phyloP scores from a whole-genome alignment of 2,329 filamentous ascomycete species.

The Rhexocercosporidium sp. region DNA sequence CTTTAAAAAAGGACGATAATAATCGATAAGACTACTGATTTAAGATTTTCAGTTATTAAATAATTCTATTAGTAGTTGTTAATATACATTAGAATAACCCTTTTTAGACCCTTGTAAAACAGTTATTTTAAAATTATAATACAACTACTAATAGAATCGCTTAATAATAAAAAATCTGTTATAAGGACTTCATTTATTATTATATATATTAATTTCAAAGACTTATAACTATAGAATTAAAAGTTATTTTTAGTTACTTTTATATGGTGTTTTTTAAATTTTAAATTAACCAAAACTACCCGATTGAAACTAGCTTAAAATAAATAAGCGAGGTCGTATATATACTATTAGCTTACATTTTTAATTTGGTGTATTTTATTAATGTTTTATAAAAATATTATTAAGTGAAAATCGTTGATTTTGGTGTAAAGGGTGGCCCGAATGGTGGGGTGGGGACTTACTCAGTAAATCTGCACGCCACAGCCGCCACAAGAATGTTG shows the following conservation, averaged over 20 bases:
- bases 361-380: not conserved
- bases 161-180: not conserved
- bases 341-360: not conserved
- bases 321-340: no score
- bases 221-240: not conserved
- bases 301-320: no score
- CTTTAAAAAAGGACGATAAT: no score
- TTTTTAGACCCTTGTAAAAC: not conserved
- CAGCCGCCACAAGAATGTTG: not conserved
- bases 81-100: not conserved
- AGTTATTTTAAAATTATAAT: not conserved
- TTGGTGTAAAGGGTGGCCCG: not conserved
- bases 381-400: not conserved
- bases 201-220: not conserved
- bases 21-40: no score
- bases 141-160: not conserved
- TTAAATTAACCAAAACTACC: not conserved
- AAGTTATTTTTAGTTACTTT: not conserved
- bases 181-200: not conserved
- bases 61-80: not conserved
- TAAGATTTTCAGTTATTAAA: not conserved
- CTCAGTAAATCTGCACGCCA: slow-evolving; percentile 1
- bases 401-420: not conserved
- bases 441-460: not conserved
- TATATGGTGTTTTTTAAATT: no score